Evolutionary conservation across 2,329 filamentous ascomycete species (phyloP).

Genomic region (Aphanocladium album): DNA sequence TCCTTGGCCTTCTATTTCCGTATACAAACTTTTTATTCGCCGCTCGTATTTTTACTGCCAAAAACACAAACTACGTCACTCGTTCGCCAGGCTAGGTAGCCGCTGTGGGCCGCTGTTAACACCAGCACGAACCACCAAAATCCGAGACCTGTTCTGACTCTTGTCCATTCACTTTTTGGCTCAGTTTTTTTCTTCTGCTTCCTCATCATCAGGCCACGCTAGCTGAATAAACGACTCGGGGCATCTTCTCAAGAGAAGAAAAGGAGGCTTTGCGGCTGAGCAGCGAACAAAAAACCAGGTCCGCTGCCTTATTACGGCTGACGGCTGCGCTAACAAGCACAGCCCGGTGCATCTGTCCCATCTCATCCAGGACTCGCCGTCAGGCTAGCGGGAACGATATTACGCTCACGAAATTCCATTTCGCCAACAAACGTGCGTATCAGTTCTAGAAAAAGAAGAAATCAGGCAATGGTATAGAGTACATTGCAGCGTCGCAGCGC

Average conservation of each 20-base stretch:
- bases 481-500: neutral
- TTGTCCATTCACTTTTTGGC: too few species aligned
- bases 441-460: neutral
- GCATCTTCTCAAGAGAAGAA: too few species aligned
- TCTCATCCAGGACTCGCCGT: too few species aligned
- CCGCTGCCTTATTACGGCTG: neutral
- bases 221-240: too few species aligned
- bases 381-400: too few species aligned
- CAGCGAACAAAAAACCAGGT: neutral
- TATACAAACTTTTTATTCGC: neutral
- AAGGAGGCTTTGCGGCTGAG: neutral
- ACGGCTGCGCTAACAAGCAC: slow-evolving; percentile 1
- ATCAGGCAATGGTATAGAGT: neutral
- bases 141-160: neutral
- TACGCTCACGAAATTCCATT: neutral
- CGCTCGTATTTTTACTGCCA: neutral
- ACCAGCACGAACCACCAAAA: neutral
- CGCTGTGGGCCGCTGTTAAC: neutral
- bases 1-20: neutral
- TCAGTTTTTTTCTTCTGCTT: too few species aligned
- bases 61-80: neutral
- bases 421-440: neutral
- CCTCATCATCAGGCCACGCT: too few species aligned
- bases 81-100: neutral
- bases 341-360: too few species aligned